These are phyloP conservation scores for Carex scoparia DNA, from an alignment of 176 grass and related monocot species.

Conservation along the genomic window DNA sequence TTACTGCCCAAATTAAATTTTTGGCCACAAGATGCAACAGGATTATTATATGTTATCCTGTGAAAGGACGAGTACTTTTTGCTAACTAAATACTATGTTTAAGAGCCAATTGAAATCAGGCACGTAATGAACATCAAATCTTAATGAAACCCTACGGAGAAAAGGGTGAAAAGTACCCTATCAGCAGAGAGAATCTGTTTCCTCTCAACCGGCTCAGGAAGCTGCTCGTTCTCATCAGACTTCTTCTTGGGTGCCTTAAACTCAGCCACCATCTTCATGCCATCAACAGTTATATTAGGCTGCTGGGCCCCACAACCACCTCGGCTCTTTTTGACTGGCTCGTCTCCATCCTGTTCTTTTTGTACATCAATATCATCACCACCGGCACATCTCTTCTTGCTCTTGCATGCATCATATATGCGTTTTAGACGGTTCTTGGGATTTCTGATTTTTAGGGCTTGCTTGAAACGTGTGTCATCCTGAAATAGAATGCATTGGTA, in stretches of 20 bases:
- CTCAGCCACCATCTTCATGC: conserved; percentile 99
- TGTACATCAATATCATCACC: conserved; percentile 88
- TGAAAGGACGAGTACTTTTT: not conserved
- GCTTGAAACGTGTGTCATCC: conserved; percentile 90
- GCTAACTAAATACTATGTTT: not conserved
- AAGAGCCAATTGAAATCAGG: not conserved
- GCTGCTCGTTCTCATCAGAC: conserved; percentile 84
- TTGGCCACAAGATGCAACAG: not conserved
- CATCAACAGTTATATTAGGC: conserved; percentile 96
- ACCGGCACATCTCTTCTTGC: conserved; percentile 78
- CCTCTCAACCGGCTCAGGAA: conserved; percentile 85
- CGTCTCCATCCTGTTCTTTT: conserved; percentile 68
- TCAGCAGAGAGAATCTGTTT: conserved; percentile 95
- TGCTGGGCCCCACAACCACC: conserved; percentile 94
- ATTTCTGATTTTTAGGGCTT: conserved; percentile 92
- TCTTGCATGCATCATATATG: conserved; percentile 98
- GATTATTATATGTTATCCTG: not conserved
- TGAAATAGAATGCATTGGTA: conserved; percentile 28
- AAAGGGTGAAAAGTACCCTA: conserved; percentile 41
- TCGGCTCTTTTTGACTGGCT: conserved; percentile 69
- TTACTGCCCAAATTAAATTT: not conserved
- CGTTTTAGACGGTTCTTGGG: conserved; percentile 86
- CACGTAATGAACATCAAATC: not conserved
- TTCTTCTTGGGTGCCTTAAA: conserved; percentile 93
- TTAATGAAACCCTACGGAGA: not conserved